phyloP scores from a whole-genome alignment of 1,139 yeast genomes.

The Debaryomyces psychrophilus region DNA sequence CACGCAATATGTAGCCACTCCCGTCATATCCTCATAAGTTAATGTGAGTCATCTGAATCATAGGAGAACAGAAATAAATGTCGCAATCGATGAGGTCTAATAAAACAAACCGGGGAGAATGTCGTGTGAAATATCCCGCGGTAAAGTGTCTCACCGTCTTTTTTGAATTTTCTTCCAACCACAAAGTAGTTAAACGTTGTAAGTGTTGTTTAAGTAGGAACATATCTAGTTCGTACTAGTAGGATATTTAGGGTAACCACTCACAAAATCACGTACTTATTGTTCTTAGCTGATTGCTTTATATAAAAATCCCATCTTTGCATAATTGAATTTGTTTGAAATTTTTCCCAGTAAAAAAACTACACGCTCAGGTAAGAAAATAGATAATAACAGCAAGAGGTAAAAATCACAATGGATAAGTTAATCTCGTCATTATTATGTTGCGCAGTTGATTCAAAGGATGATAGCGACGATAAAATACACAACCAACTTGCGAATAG shows the following conservation, averaged over 20 bases:
- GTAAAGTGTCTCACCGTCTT: not conserved
- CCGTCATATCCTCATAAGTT: not conserved
- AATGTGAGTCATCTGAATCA: constrained; percentile 1
- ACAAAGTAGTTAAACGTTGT: constrained; percentile 2
- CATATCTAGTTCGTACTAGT: constrained; percentile 1
- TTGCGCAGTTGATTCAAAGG: constrained; percentile 42
- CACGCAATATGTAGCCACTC: no score
- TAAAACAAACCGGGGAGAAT: not conserved
- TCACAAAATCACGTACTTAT: not conserved
- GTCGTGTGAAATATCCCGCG: not conserved
- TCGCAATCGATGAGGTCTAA: not conserved
- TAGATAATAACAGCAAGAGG: not conserved
- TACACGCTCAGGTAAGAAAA: constrained; percentile 4
- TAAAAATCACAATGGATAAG: constrained; percentile 23
- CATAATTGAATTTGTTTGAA: constrained; percentile 2
- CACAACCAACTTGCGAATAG: constrained; percentile 12
- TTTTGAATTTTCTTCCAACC: constrained; percentile 7
- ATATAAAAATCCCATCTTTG: constrained; percentile 3
- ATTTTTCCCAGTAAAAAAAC: constrained; percentile 1
- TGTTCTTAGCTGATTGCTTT: not conserved
- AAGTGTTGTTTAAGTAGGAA: not conserved
- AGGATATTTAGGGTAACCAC: not conserved
- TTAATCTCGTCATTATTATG: constrained; percentile 42
- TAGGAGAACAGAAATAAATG: not conserved
- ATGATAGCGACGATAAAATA: constrained; percentile 36